A percentile compares a stretch with the other conserved stretches of the same genome.
phyloP scores from a whole-genome alignment of 768 basidiomycete genomes.

The Gymnopilus junonius region DNA sequence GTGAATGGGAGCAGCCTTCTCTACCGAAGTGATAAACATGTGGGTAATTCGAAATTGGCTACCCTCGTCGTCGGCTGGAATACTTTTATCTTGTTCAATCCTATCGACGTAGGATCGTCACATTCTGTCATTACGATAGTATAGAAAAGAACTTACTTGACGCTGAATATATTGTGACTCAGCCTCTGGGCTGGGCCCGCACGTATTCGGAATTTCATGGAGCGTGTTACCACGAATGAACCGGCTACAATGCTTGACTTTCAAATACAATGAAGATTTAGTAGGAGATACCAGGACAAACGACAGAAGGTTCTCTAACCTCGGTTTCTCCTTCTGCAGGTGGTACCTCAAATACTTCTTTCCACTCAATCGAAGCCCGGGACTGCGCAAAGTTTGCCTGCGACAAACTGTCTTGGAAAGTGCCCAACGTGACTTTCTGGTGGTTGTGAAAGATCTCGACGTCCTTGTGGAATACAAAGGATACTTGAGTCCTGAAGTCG shows the following conservation, averaged over 20 bases:
- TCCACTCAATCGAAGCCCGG: slow-evolving; percentile 16
- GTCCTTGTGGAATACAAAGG: slow-evolving; percentile 7
- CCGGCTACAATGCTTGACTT: slow-evolving; percentile 22
- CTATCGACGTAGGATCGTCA: background rate
- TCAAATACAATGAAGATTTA: background rate
- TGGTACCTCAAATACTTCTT: slow-evolving; percentile 16
- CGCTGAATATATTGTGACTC: slow-evolving; percentile 26
- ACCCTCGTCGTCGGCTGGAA: background rate
- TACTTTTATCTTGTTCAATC: slow-evolving; percentile 2
- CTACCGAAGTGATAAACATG: slow-evolving; percentile 16
- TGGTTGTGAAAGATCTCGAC: slow-evolving; percentile 13
- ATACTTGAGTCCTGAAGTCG: slow-evolving; percentile 4
- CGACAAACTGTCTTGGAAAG: slow-evolving; percentile 9
- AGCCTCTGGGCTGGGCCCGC: slow-evolving; percentile 25
- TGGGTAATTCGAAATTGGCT: slow-evolving; percentile 16
- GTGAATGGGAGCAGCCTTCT: slow-evolving; percentile 22
- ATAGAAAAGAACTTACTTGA: slow-evolving; percentile 18
- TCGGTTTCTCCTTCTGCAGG: background rate
- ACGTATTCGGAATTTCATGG: slow-evolving; percentile 28
- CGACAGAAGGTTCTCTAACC: background rate
- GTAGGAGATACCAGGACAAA: background rate
- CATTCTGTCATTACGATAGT: background rate
- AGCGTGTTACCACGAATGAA: slow-evolving; percentile 25
- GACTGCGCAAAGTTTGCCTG: background rate
- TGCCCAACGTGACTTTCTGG: slow-evolving; percentile 8